Evolutionary conservation across 305 asterid species (phyloP), one percentile per base, ranked within the genome.

Genomic region (Fraxinus albicans): DNA sequence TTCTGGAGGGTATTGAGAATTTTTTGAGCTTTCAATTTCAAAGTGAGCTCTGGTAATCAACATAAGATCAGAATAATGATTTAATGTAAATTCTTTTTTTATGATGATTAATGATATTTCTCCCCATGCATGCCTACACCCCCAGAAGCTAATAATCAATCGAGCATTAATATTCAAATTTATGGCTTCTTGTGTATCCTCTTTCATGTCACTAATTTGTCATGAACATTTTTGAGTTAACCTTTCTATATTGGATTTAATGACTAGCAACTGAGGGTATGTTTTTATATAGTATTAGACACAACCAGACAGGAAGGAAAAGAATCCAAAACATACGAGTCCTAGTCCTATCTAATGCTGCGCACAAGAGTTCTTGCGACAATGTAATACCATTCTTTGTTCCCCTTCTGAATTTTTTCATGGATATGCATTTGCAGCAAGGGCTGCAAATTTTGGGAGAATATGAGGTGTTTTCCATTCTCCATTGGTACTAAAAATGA

Each of bases 401-500:
- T 12, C 21, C 21, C 23, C 25, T 55, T 6, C 31, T 60, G 27
- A 23, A 19, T 60, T 21, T 60, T 27, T 23, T 27, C 36, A 3
- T 10, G 19, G 36, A 67, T 67, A 8, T 67, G 74, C 36, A 10
- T 50, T 19, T 75, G 76, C 65, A 55, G 65, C 3, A 27, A 23
- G 9, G 25, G 50, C 53, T 65, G 63, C 69, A 19, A 74, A 6
- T 67, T 36, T 76, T 42, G 27, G 34, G 79, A n/a, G 88, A 81
- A 82, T 8, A 94, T 93, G 98, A 82, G 83, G 95, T 95, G 98
- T 88, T 93, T 93, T 82, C 87, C 84, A 3, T 91, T 88, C 83
- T 83, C 91, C 29, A 84, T 78, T 81, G 77, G 78, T 29, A 86
- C 89, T 10, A 89, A 81, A 77, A 77, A 80, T 13, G 88, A 88